Evolutionary conservation across 768 basidiomycete genomes (phyloP).

Genomic region (Psilocybe tampanensis): DNA sequence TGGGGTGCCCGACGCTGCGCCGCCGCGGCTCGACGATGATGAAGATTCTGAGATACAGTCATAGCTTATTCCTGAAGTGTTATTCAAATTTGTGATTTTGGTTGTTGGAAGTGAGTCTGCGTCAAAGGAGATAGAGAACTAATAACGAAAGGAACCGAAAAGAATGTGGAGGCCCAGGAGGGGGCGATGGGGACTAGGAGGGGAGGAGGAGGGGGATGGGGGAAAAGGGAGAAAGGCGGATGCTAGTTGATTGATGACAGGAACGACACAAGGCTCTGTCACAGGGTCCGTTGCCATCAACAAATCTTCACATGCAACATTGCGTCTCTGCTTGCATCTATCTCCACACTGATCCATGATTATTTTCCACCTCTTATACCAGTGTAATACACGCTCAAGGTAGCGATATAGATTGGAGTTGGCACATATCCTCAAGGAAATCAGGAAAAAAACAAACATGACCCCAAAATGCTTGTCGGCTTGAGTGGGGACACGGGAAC

Average conservation of each 20-base stretch:
- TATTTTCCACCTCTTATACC: too few species aligned
- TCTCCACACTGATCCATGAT: too few species aligned
- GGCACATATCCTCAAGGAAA: too few species aligned
- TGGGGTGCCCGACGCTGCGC: constrained; percentile 8
- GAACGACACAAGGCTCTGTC: background rate
- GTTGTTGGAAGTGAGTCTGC: background rate
- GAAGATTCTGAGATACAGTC: constrained; percentile 5
- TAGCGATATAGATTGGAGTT: too few species aligned
- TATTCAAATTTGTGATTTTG: constrained; percentile 5
- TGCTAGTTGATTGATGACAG: background rate
- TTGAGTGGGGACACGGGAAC: too few species aligned
- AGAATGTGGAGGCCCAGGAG: constrained; percentile 11
- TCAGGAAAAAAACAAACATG: too few species aligned
- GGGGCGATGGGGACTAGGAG: background rate
- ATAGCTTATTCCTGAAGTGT: constrained; percentile 3
- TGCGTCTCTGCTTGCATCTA: background rate
- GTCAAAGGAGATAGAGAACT: background rate
- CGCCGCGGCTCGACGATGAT: constrained; percentile 18
- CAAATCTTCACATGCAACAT: background rate
- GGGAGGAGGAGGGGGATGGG: background rate
- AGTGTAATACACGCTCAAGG: too few species aligned
- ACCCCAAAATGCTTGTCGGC: too few species aligned
- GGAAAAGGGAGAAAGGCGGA: background rate
- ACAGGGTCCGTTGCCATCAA: background rate
- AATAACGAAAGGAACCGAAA: constrained; percentile 3